Conservation (phyloP, 164 flowering plant species). For the Hamamelis virginiana region DNA sequence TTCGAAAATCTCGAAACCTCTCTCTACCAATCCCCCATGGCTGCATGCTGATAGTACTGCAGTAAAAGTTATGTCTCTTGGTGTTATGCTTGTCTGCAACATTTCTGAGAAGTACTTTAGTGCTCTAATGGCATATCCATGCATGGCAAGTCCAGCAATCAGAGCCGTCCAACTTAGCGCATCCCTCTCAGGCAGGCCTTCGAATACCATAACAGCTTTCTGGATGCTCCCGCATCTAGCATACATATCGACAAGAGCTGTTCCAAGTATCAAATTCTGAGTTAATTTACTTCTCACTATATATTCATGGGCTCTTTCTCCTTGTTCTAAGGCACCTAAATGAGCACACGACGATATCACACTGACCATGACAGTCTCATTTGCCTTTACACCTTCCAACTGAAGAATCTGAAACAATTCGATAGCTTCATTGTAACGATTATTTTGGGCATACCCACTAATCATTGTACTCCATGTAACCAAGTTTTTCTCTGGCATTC, state of each 20-base stretch:
- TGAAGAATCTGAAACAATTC: slow-evolving; percentile 24
- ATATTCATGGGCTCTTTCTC: slow-evolving; percentile 27
- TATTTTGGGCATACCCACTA: slow-evolving; percentile 23
- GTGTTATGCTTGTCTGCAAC: not conserved
- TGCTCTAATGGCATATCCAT: slow-evolving; percentile 1
- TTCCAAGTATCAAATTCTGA: slow-evolving; percentile 23
- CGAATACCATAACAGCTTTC: slow-evolving; percentile 24
- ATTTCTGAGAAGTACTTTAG: not conserved
- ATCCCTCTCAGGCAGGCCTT: slow-evolving; percentile 21
- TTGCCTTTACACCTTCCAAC: slow-evolving; percentile 15
- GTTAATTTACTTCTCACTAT: slow-evolving; percentile 12
- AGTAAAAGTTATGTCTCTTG: slow-evolving; percentile 8
- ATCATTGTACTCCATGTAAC: slow-evolving; percentile 36
- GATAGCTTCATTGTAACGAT: slow-evolving; percentile 17
- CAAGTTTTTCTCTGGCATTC: slow-evolving; percentile 31
- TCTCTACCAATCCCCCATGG: slow-evolving; percentile 13
- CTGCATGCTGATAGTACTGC: slow-evolving; percentile 14
- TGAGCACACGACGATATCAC: slow-evolving; percentile 29
- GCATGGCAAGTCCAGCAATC: slow-evolving; percentile 21
- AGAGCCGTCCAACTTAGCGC: slow-evolving; percentile 23
- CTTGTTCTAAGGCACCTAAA: slow-evolving; percentile 27
- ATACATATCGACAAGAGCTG: slow-evolving; percentile 34
- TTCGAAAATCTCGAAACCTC: slow-evolving; percentile 9
- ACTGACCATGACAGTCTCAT: slow-evolving; percentile 28
- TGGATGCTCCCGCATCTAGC: slow-evolving; percentile 26